A percentile compares a stretch with the other conserved stretches of the same genome.
These are phyloP conservation scores for Apophysomyces sp. DNA, from an alignment of 371 early-diverging fungal genomes.

Conservation along the genomic window DNA sequence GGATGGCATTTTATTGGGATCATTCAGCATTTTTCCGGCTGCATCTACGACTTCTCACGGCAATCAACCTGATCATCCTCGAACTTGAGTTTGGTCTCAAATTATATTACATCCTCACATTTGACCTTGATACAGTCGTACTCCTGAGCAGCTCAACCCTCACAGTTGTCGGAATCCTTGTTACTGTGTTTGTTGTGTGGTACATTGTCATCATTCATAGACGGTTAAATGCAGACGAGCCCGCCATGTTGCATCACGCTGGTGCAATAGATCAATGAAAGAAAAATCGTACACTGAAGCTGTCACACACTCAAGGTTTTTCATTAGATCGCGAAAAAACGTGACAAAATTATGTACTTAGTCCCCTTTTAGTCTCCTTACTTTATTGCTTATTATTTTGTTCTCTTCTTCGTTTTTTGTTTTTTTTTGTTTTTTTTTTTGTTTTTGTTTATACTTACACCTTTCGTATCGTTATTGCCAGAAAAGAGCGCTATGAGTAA, in stretches of 20 bases:
- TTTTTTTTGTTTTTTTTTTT: too few relatives aligned
- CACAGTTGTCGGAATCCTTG: conserved; percentile 26
- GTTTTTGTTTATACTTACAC: too few relatives aligned
- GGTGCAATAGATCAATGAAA: conserved; percentile 11
- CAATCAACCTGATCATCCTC: conserved; percentile 30
- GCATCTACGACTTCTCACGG: conserved; percentile 36
- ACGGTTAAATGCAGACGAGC: conserved; percentile 23
- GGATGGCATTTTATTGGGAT: conserved; percentile 36
- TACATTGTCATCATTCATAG: conserved; percentile 27
- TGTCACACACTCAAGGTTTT: background rate
- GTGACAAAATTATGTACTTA: background rate
- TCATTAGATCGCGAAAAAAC: background rate
- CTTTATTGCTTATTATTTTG: background rate
- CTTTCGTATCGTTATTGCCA: background rate
- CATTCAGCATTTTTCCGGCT: conserved; percentile 25
- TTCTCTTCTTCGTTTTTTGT: background rate
- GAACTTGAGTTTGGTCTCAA: conserved; percentile 45
- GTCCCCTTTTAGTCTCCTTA: too few relatives aligned
- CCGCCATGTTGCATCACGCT: conserved; percentile 17
- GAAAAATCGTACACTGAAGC: background rate
- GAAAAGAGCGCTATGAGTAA: background rate
- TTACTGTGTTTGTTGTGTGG: conserved; percentile 24
- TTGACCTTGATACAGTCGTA: conserved; percentile 40
- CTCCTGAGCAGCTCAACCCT: conserved; percentile 34
- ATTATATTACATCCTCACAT: conserved; percentile 36